Percentiles rank a stretch among this genome's conserved stretches.
Conservation (phyloP, 192 early-diverging fungal species). For the Podila verticillata region DNA sequence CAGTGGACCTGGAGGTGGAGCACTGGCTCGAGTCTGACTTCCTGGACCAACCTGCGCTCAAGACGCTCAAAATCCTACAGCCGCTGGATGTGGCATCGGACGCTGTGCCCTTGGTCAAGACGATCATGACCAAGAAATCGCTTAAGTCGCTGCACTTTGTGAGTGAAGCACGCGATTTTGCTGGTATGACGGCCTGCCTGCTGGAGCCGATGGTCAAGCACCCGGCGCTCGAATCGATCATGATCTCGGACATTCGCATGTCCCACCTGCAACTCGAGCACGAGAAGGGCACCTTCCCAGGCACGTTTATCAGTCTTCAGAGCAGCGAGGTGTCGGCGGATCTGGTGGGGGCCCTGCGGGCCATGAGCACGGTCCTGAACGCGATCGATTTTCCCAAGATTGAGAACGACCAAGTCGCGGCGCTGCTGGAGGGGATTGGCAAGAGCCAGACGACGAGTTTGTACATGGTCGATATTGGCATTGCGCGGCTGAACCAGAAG, state of each 20-base stretch:
- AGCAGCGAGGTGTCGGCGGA: not conserved
- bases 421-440: not conserved
- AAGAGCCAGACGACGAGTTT: not conserved
- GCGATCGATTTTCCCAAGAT: not conserved
- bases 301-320: not conserved
- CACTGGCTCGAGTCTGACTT: not conserved
- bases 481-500: not conserved
- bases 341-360: not conserved
- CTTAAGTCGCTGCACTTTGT: conserved; percentile 1
- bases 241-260: conserved; percentile 2
- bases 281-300: not conserved
- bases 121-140: not conserved
- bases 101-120: not conserved
- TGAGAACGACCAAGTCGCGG: not conserved
- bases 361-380: not conserved
- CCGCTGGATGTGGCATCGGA: not conserved
- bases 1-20: not conserved
- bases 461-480: not conserved
- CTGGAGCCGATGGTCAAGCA: conserved; percentile 2
- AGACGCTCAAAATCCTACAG: not conserved
- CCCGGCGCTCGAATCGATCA: not conserved
- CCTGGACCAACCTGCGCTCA: not conserved
- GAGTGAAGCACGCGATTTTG: not conserved
- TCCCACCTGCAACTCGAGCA: not conserved
- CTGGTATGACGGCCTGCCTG: not conserved